Conservation (phyloP, 495 filamentous ascomycete species). For the Aspergillus ostianus region DNA sequence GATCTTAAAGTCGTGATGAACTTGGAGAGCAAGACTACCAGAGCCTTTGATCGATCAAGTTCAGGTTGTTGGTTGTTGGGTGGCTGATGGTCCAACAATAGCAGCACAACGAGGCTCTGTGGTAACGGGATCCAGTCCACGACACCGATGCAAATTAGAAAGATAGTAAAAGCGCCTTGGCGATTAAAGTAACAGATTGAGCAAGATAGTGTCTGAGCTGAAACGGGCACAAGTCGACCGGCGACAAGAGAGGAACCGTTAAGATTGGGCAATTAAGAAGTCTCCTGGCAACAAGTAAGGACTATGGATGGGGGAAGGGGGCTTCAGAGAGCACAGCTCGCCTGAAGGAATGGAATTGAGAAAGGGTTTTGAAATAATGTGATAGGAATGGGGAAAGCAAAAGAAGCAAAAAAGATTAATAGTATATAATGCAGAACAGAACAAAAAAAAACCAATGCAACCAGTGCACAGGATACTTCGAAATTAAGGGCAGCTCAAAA, state of each 20-base stretch:
- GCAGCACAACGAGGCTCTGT: constrained; percentile 11
- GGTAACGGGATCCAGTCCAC: constrained; percentile 29
- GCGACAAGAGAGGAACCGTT: constrained; percentile 43
- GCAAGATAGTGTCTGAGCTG: constrained; percentile 37
- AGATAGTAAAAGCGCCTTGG: constrained; percentile 12
- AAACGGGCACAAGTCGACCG: constrained; percentile 46
- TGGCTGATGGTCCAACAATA: constrained; percentile 7
- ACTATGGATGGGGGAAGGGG: constrained; percentile 22
- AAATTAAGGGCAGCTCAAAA: constrained; percentile 56
- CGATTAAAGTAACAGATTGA: constrained; percentile 23
- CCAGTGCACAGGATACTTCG: constrained; percentile 50
- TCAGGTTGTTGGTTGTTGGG: constrained; percentile 19
- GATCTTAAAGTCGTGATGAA: constrained; percentile 5
- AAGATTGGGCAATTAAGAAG: constrained; percentile 33
- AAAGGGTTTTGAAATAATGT: constrained; percentile 5
- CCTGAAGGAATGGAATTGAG: constrained; percentile 26
- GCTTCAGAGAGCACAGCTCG: constrained; percentile 50
- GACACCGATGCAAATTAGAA: constrained; percentile 22
- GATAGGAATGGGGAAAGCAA: constrained; percentile 6
- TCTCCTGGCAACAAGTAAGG: constrained; percentile 29
- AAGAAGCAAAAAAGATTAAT: constrained; percentile 9
- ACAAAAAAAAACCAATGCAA: constrained; percentile 47
- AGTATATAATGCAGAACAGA: constrained; percentile 49
- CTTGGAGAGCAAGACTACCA: constrained; percentile 23
- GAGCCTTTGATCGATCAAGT: constrained; percentile 21